Base-by-base conservation (phyloP, 2,329 filamentous ascomycete genomes). In the Ceratocystis ficicola region DNA sequence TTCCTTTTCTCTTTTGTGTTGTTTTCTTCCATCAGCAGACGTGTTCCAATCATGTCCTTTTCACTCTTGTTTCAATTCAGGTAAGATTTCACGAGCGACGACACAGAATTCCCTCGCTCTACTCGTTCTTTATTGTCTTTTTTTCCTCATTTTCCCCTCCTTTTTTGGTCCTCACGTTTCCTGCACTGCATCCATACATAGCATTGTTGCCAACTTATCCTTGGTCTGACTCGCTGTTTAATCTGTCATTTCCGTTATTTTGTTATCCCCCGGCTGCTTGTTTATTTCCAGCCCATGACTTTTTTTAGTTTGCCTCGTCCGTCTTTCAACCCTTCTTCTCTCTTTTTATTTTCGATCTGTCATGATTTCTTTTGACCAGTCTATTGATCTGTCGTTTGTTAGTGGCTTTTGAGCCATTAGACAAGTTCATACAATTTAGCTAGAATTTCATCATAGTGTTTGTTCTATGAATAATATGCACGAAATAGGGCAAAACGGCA, bases 11-110 rank as follows among this genome's bases (percentile, higher is more conserved):
- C 44, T 48, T 48, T 48, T n/a, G 46, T n/a, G 3, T 17, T 46
- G 1, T 22, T 62, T 44, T 44, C 25, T 48, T 48, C 28, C 8
- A 30, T 55, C 50, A 52, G 48, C 8, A 3, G 55, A 36, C 28
- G 17, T 63, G 44, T 44, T 62, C 48, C 17, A 30, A 41, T 44
- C 62, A 61, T 63, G 60, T 62, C 22, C 7, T 50, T 63, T 25
- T 32, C 17, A 20, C 12, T 17, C 55, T 28, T 59, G 6, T 15
- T 10, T 62, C n/a, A 12, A 60, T n/a, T 12, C 57, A 44, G 59
- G 41, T 44, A 44, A 62, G 32, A 62, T 62, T n/a, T 62, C 30
- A 59, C 25, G 55, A 59, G 28, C 17, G n/a, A 25, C 46, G 46
- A 48, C 46, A 52, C 36, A 44, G 28, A 2, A 36, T 36, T 59